phyloP scores from a whole-genome alignment of 2,329 filamentous ascomycete genomes.

The Diaporthe amygdali region DNA sequence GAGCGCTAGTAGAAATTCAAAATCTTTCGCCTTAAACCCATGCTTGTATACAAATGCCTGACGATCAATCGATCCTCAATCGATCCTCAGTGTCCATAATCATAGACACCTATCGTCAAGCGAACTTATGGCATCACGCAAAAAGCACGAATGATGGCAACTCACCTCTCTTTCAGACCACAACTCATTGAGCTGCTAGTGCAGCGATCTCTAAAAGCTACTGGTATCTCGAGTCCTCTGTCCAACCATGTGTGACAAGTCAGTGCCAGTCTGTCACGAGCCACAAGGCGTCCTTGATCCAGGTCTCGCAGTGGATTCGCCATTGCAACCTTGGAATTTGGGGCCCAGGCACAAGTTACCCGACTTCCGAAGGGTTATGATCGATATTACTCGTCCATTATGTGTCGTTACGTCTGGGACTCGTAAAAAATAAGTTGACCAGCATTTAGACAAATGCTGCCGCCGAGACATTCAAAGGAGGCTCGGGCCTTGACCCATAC shows the following conservation, averaged over 20 bases:
- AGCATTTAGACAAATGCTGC: background rate
- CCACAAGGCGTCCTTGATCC: background rate
- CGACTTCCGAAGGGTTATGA: background rate
- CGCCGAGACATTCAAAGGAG: background rate
- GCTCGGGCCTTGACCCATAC: background rate
- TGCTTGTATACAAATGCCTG: no score
- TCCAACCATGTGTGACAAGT: background rate
- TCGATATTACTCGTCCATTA: background rate
- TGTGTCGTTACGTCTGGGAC: no score
- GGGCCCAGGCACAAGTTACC: no score
- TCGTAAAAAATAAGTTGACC: no score
- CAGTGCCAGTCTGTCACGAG: background rate
- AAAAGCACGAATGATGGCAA: no score
- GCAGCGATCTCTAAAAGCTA: fast-evolving
- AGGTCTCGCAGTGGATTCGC: background rate
- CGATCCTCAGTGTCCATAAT: no score
- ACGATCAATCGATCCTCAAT: no score
- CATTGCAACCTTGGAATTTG: background rate
- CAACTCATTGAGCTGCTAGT: no score
- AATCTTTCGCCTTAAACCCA: no score
- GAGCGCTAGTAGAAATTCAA: no score
- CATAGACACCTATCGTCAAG: no score
- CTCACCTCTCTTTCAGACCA: background rate
- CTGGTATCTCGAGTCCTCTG: background rate
- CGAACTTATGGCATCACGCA: no score